Percentiles rank a stretch among this genome's conserved stretches.
These are phyloP conservation scores for Cicer judaicum DNA, from an alignment of 306 rosid genomes.

Conservation along the genomic window DNA sequence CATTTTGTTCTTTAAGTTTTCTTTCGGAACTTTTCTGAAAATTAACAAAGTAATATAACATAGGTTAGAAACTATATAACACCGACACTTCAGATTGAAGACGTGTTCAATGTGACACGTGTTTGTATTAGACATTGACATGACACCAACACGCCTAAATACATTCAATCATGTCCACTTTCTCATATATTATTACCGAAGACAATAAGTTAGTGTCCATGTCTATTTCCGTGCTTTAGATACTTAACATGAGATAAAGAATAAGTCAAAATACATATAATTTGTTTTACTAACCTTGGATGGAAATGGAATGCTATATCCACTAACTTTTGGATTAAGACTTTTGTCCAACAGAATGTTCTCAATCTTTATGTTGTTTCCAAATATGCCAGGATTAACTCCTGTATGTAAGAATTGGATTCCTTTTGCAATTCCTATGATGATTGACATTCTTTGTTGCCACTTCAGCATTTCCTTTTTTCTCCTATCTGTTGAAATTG, in stretches of 20 bases:
- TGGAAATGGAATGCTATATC: slow-evolving; percentile 70
- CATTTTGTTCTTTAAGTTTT: slow-evolving; percentile 39
- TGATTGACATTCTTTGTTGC: slow-evolving; percentile 88
- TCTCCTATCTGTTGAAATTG: slow-evolving; percentile 65
- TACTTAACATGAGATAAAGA: background rate
- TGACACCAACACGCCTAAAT: too few relatives aligned
- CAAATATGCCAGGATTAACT: slow-evolving; percentile 65
- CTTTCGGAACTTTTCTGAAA: slow-evolving; percentile 42
- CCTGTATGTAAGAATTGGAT: slow-evolving; percentile 78
- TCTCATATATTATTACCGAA: too few relatives aligned
- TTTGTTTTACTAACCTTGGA: slow-evolving; percentile 57
- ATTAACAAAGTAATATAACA: slow-evolving; percentile 31
- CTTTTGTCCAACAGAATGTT: slow-evolving; percentile 70
- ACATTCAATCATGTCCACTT: too few relatives aligned
- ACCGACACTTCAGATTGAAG: too few relatives aligned
- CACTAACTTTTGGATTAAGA: slow-evolving; percentile 74
- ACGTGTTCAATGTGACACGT: too few relatives aligned
- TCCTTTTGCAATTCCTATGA: slow-evolving; percentile 72
- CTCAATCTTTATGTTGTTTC: slow-evolving; percentile 70
- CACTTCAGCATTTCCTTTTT: slow-evolving; percentile 77
- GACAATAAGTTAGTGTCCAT: too few relatives aligned
- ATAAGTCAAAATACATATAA: background rate
- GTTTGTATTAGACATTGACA: too few relatives aligned
- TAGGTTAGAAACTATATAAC: background rate
- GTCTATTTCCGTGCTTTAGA: background rate